Evolutionary conservation across 306 rosid genomes (phyloP), one percentile per base, ranked within the genome.

Genomic region (Vachellia pachyceras): DNA sequence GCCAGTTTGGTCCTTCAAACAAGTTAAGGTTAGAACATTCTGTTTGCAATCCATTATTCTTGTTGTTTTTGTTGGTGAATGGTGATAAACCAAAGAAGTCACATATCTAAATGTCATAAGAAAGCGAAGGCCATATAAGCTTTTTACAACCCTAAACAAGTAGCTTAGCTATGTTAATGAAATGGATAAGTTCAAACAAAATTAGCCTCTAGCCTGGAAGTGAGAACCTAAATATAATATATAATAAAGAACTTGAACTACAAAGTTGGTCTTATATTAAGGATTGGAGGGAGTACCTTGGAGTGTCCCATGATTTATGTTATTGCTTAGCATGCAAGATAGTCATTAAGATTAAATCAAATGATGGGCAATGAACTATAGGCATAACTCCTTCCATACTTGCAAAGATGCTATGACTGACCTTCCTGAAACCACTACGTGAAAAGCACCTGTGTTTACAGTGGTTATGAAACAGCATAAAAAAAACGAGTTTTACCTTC

Each of bases 1-100:
- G 98, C 65, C 89, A 84, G 69, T 80, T 95, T 69, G 82, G 91
- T 80, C 97, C 93, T 76, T 90, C 93, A 33, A 85, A 95, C 85
- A 95, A 95, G 80, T 77, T 95, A 83, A 95, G 98, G 99, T 95
- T 61, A 82, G 83, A 80, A 58, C 23, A 52, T 76, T 64, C 67
- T 55, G 73, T 68, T 45, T 11, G 68, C 55, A 79, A 15, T 70
- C 67, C 57, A 15, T 39, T 49, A 80, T 76, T 69, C 74, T 75
- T 49, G 18, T 39, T 12, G 40, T 22, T 57, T 20, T 79, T 17
- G 14, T 65, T 80, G 54, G 46, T 55, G 29, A n/a, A 64, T 75
- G 63, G 65, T 20, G 29, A 20, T 55, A 20, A 55, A 55, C 25
- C 63, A 7, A 55, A 55, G 29, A 55, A 55, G 29, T 55, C 13